Evolutionary conservation across 2,329 filamentous ascomycete genomes (phyloP).

Genomic region (Penicillium brasilianum): DNA sequence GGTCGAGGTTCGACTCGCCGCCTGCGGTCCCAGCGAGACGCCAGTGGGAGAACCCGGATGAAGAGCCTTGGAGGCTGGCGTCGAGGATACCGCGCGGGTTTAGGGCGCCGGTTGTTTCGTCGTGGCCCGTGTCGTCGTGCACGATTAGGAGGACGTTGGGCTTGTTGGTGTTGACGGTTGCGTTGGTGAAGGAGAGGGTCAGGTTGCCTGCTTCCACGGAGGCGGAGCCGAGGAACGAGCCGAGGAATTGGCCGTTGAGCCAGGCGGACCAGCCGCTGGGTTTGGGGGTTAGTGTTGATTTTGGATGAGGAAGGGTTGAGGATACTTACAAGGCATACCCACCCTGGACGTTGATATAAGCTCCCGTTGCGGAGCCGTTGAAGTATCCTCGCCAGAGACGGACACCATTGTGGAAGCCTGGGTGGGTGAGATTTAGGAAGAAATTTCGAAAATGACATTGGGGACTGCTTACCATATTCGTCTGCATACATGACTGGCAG

Average conservation of each 20-base stretch:
- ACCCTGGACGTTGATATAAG: constrained; percentile 58
- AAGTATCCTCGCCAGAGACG: constrained; percentile 55
- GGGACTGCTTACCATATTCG: constrained; percentile 44
- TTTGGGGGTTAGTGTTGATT: not conserved
- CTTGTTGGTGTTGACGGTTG: constrained; percentile 54
- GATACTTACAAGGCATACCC: constrained; percentile 54
- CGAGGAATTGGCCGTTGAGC: constrained; percentile 62
- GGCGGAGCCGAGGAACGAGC: constrained; percentile 57
- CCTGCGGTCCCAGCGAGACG: constrained; percentile 64
- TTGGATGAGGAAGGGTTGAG: not conserved
- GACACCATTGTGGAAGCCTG: constrained; percentile 51
- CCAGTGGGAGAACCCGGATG: constrained; percentile 59
- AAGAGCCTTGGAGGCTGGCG: constrained; percentile 54
- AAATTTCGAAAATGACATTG: not conserved
- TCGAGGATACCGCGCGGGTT: constrained; percentile 48
- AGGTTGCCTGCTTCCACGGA: constrained; percentile 30
- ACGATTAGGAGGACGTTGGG: constrained; percentile 65
- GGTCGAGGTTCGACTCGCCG: constrained; percentile 58
- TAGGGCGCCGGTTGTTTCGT: constrained; percentile 36
- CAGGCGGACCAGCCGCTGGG: constrained; percentile 60
- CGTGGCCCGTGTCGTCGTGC: constrained; percentile 57
- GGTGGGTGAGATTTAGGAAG: not conserved
- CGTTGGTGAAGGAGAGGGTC: constrained; percentile 58
- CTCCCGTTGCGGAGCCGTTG: constrained; percentile 40
- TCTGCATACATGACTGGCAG: constrained; percentile 54